A percentile compares a stretch with the other conserved stretches of the same genome.
phyloP scores from a whole-genome alignment of 2,329 filamentous ascomycete genomes.

The Seiridium cupressi region DNA sequence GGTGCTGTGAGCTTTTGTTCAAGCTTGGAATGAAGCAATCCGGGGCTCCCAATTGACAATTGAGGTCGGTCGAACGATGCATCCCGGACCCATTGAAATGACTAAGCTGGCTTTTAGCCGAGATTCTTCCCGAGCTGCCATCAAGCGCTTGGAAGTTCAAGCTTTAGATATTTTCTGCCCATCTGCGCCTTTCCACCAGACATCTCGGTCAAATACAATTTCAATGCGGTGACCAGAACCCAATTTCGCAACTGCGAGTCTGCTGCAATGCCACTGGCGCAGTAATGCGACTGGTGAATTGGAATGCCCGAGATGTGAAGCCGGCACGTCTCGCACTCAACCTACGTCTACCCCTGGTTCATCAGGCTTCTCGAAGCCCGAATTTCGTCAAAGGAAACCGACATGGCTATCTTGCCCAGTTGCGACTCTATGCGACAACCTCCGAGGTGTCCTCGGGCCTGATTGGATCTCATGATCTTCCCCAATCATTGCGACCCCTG shows the following conservation, averaged over 20 bases:
- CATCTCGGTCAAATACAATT: neutral
- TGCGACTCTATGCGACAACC: neutral
- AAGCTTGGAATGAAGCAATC: slow-evolving; percentile 20
- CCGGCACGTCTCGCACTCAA: slow-evolving; percentile 18
- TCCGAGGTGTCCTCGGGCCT: neutral
- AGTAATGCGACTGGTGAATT: slow-evolving; percentile 32
- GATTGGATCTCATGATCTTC: neutral
- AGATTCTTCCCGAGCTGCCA: slow-evolving; percentile 2
- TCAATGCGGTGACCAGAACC: neutral
- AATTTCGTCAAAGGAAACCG: neutral
- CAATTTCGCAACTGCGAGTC: neutral
- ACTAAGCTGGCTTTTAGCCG: slow-evolving; percentile 12
- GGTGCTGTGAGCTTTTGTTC: slow-evolving; percentile 15
- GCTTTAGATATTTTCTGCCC: neutral
- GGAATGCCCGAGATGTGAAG: slow-evolving; percentile 28
- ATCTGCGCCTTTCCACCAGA: neutral
- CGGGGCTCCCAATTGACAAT: slow-evolving; percentile 8
- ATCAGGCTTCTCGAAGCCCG: neutral
- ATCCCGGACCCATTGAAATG: slow-evolving; percentile 1
- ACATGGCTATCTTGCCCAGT: neutral
- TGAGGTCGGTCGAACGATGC: slow-evolving; percentile 2
- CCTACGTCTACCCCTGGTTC: slow-evolving; percentile 2
- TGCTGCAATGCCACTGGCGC: slow-evolving; percentile 22
- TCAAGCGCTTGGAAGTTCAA: neutral
- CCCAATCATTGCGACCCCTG: neutral